Percentiles rank a stretch among this genome's conserved stretches.
These are phyloP conservation scores for Cornus controversa DNA, from an alignment of 148 eudicot species.

Conservation along the genomic window DNA sequence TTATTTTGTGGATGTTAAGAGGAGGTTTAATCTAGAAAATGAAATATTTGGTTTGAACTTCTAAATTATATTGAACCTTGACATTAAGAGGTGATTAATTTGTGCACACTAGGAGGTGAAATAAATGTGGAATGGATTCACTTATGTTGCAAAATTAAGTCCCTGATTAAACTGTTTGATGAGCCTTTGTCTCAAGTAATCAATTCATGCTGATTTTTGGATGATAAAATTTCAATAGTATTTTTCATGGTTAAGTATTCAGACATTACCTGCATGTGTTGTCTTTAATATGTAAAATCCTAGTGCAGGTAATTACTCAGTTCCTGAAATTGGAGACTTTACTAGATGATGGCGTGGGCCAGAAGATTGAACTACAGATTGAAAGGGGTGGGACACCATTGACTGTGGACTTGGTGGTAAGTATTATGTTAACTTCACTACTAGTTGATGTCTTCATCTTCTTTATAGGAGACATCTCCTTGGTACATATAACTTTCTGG, in stretches of 20 bases:
- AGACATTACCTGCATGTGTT: constrained; percentile 1
- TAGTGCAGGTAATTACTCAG: constrained; percentile 85
- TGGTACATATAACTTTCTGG: background rate
- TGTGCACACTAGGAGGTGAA: background rate
- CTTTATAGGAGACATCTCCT: background rate
- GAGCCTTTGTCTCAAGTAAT: background rate
- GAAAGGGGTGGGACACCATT: constrained; percentile 91
- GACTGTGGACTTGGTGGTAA: constrained; percentile 62
- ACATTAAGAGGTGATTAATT: background rate
- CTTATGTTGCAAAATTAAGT: background rate
- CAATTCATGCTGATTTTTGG: background rate
- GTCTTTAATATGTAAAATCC: constrained; percentile 15
- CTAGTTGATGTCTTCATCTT: background rate
- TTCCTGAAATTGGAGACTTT: constrained; percentile 84
- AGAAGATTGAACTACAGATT: constrained; percentile 70
- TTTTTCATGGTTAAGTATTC: constrained; percentile 5
- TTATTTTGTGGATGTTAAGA: background rate
- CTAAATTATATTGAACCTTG: background rate
- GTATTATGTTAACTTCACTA: constrained; percentile 15
- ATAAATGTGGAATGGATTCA: background rate
- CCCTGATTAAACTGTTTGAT: background rate
- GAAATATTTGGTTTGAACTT: background rate
- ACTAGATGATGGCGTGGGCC: constrained; percentile 78
- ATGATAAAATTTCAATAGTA: background rate
- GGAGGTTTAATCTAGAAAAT: background rate